phyloP scores from a whole-genome alignment of 2,329 filamentous ascomycete genomes.

The Pestalotiopsis sp. region DNA sequence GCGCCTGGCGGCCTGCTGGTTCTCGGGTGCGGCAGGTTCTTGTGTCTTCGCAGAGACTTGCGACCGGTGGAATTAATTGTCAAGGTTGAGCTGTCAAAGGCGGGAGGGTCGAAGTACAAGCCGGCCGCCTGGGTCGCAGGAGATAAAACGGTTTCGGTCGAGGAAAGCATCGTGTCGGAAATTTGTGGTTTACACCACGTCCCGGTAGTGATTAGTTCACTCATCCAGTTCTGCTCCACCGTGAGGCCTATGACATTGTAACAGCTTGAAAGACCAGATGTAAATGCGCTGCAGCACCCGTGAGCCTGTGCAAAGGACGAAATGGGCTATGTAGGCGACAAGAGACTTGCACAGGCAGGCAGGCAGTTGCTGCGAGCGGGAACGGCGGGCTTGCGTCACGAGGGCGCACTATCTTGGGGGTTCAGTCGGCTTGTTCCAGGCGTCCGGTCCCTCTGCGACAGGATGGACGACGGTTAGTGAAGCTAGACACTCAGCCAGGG shows the following conservation, averaged over 20 bases:
- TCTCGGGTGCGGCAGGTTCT: conserved; percentile 38
- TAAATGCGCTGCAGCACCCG: not conserved
- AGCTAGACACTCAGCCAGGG: conserved; percentile 1
- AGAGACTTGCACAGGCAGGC: not conserved
- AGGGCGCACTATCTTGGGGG: not conserved
- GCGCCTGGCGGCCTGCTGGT: conserved; percentile 23
- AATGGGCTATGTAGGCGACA: not conserved
- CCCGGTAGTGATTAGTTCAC: conserved; percentile 13
- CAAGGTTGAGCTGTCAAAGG: conserved; percentile 23
- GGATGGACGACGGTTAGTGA: not conserved
- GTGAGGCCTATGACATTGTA: not conserved
- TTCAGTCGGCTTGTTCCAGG: not conserved
- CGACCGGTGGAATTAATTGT: conserved; percentile 24
- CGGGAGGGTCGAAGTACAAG: conserved; percentile 30
- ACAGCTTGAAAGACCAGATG: not conserved
- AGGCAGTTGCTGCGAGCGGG: not conserved
- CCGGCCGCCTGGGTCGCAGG: conserved; percentile 22
- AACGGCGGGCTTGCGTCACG: conserved; percentile 8
- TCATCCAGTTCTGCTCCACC: conserved; percentile 15
- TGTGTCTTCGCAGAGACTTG: conserved; percentile 38
- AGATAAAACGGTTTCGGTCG: conserved; percentile 27
- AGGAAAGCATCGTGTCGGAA: conserved; percentile 37
- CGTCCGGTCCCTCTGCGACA: not conserved
- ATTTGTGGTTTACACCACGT: conserved; percentile 27
- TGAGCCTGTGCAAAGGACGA: not conserved